These are phyloP conservation scores for Syncephalastrum sp. DNA, from an alignment of 371 early-diverging fungal species.

Conservation along the genomic window DNA sequence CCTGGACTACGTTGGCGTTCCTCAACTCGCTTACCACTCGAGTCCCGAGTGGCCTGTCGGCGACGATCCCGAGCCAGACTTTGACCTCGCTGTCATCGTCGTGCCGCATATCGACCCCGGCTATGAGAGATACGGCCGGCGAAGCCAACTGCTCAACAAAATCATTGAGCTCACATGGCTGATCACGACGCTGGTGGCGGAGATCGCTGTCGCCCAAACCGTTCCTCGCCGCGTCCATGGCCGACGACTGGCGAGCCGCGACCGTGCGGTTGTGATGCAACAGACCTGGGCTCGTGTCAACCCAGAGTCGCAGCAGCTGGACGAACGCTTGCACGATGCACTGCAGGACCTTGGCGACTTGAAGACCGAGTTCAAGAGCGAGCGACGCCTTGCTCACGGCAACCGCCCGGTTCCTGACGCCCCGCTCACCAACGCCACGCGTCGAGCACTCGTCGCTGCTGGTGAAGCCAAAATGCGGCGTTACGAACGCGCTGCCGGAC, in stretches of 20 bases:
- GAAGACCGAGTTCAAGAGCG: background rate
- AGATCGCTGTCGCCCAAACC: background rate
- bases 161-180: constrained; percentile 2
- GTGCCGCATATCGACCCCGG: background rate
- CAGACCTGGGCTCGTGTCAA: background rate
- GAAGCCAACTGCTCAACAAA: constrained; percentile 1
- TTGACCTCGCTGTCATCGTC: background rate
- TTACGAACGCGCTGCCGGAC: background rate
- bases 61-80: background rate
- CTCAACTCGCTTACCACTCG: background rate
- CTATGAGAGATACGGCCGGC: constrained; percentile 3
- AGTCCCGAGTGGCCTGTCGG: background rate
- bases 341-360: background rate
- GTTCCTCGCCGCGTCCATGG: too few species aligned
- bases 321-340: background rate
- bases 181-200: background rate
- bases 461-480: background rate
- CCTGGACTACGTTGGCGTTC: background rate
- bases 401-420: background rate
- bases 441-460: background rate
- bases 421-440: background rate
- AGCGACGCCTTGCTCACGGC: background rate
- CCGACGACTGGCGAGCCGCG: background rate
- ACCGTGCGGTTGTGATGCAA: background rate
- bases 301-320: background rate